Evolutionary conservation across 179 eudicot genomes (phyloP), one percentile per base, ranked within the genome.

Genomic region (Drosera spatulata): DNA sequence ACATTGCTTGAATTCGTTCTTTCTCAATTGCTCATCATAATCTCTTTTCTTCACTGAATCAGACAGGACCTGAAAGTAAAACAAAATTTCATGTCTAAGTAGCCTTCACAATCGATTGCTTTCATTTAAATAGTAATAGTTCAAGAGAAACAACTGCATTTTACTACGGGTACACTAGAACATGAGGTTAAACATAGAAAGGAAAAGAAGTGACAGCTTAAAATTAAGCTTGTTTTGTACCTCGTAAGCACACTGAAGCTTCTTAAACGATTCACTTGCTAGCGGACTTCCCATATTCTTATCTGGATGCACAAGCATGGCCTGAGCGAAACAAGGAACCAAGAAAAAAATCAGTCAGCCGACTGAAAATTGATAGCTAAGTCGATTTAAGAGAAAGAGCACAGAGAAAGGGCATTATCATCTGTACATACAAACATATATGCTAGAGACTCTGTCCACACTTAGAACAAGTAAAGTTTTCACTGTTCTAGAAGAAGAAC

Each of bases 211-310:
- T 22, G 33, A 22, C 33, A 22, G 1, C 33, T 22, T 22, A 22
- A 22, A 22, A 0, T 22, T 22, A 22, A 22, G 33, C 33, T 22
- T 22, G 33, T 22, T 22, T 43, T 68, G 46, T 69, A 82, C 99
- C 88, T 93, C 99, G 73, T 86, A 93, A 64, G 97, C 99, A 83
- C 94, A 93, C 55, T 93, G 99, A 63, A 93, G 86, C 75, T 89
- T 93, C 79, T 88, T 85, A 76, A 91, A 91, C 22, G 97, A 88
- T 66, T 91, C 97, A 71, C 97, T 85, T 39, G 97, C 96, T 62
- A 78, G 73, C 50, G 91, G 80, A 75, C 83, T 81, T 68, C 97
- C 97, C 97, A 91, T 81, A 74, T 91, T 88, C 77, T 91, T 91
- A 75, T 91, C 97, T 46, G 97, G 97, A 69, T 91, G 97, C 69